Base-by-base conservation (phyloP, 2,329 filamentous ascomycete genomes). In the Pleurostoma richardsiae region DNA sequence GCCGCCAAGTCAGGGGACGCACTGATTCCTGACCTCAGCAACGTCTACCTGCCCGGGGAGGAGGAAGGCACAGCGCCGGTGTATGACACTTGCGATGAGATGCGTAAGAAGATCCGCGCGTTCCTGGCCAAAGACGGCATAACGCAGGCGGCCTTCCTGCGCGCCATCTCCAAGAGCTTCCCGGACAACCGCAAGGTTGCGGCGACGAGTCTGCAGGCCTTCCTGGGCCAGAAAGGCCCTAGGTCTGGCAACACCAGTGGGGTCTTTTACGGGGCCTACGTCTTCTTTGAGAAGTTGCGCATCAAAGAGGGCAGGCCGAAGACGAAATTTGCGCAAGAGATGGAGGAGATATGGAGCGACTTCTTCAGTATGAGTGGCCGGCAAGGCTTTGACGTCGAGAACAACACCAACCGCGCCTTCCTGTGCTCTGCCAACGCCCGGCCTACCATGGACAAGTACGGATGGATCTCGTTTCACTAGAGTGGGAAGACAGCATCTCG, bases 271-370 rank as follows among this genome's bases (percentile, higher is more conserved):
- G 70, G 69, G 6, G 69, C 68, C 0, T 83, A 82, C 59, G 71
- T 80, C 29, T 80, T 73, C 57, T 83, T 83, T 53, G 78, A 83
- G 65, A 82, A 83, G 66, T 48, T 77, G 52, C 63, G 77, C 11
- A 61, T 82, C 47, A 67, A 67, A 52, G 67, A 77, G 52, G 63
- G 65, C 1, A 79, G 76, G 62, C 66, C 70, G 19, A 82, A 81
- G 67, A 69, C 59, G 27, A 70, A 72, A 51, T 68, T 74, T 55
- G 60, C 77, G 10, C 38, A 65, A 51, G 68, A 72, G 30, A 79
- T 79, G 73, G 76, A 80, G 56, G 49, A 51, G 6, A 42, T 55
- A 19, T 19, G 19, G 19, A 19, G 19, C 19, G 19, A 19, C 19
- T 19, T 19, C 19, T 19, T 19, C 19, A 19, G 19, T 2, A 19